Base-by-base conservation (phyloP, 148 eudicot genomes). In the Suaeda aralocaspica region DNA sequence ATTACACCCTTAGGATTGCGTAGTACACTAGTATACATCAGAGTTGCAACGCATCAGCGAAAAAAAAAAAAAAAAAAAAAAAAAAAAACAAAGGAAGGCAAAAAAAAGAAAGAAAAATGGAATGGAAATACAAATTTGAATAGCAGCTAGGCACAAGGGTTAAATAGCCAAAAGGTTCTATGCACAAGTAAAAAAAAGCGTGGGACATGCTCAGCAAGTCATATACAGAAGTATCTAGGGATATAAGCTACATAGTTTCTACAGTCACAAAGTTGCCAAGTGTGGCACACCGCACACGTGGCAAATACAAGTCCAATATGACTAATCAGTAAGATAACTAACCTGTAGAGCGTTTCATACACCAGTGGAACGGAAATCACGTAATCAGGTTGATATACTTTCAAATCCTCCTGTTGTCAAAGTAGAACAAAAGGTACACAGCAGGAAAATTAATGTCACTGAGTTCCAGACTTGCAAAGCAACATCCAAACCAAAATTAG, bases 1-100 rank as follows among this genome's bases (percentile, higher is more conserved):
- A 91, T 89, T 33, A 94, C 98, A 61, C 98, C 98, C 77, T 94
- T 94, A 22, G 98, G 98, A 59, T 86, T 89, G 49, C 95, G 96
- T 91, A 67, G 97, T 94, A 46, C 98, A 82, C 98, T 94, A 68
- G 98, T 94, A 72, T 94, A 94, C 67, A 94, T 76, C 71, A 94
- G 84, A 14, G 98, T 86, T 60, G 98, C 98, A 59, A 86, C 70
- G 72, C 96, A 75, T 87, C 84, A 60, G 96, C n/a, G n/a, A 64
- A 5, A 45, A n/a, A n/a, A n/a, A n/a, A n/a, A n/a, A n/a, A n/a
- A n/a, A n/a, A n/a, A n/a, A n/a, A n/a, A n/a, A n/a, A n/a, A n/a
- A n/a, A n/a, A n/a, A n/a, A n/a, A n/a, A n/a, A n/a, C n/a, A n/a
- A n/a, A n/a, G n/a, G n/a, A n/a, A n/a, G n/a, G n/a, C n/a, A n/a